Base-by-base conservation (phyloP, 2,329 filamentous ascomycete genomes). In the Penicillium brasilianum region DNA sequence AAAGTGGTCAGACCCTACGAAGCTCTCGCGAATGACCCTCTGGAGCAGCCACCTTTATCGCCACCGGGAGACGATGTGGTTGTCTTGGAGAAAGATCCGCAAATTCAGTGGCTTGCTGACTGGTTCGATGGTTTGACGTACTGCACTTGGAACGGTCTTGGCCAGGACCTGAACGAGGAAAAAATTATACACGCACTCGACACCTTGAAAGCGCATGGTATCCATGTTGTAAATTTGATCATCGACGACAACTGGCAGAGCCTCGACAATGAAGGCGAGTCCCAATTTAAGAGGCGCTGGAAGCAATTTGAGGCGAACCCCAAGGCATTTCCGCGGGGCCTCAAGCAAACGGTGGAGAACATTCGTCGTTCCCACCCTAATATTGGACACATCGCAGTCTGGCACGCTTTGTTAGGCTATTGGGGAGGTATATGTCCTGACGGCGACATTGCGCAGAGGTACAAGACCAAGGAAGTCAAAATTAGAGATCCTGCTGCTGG, bases 241-340 rank as follows among this genome's bases (percentile, higher is more conserved):
- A 96, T 99, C 64, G 95, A 99, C 69, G 95, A 99, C 73, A 96
- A 96, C 69, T 99, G 95, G 95, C 93, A 97, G 76, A 87, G 89
- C 9, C 83, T 96, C 7, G 85, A 88, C 28, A 80, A 81, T 30
- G 79, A 84, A 63, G 84, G 82, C 4, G 77, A 82, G 14, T 81
- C 76, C 1, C 83, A 86, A 65, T 84, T 83, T 65, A 72, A 78
- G 39, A 77, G 83, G 14, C 82, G 82, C 14, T 96, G 91, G 92
- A 85, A 86, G 10, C 86, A 89, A 8, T 98, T 99, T 65, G 93
- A 98, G 72, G 95, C 94, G 0, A 91, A 96, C 60, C 84, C 87
- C 11, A 82, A 85, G 28, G 87, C 88, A 0, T 99, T 99, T 61
- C 93, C 94, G 0, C 81, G 85, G 2, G 95, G 95, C 0, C 81